Conservation (phyloP, 192 early-diverging fungal genomes). For the Gonapodya sp. region DNA sequence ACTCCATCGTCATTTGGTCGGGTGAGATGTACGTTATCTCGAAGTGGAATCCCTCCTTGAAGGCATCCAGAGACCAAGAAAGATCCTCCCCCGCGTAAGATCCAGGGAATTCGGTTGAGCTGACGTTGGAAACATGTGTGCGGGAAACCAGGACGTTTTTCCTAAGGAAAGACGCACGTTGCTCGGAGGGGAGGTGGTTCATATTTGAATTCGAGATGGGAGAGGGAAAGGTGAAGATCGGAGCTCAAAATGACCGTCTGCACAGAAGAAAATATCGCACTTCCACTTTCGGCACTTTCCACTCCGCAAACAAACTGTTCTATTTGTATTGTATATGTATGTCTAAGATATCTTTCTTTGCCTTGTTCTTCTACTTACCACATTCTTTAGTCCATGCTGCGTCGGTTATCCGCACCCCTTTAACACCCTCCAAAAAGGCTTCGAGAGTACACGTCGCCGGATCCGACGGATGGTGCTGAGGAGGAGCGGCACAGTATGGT, state of each 20-base stretch:
- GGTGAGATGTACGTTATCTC: constrained; percentile 57
- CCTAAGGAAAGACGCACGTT: background rate
- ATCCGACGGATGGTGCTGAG: background rate
- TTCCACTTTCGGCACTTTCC: too few relatives aligned
- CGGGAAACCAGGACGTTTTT: background rate
- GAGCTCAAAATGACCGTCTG: too few relatives aligned
- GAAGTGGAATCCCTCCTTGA: constrained; percentile 56
- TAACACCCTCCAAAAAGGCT: background rate
- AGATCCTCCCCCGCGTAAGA: constrained; percentile 51
- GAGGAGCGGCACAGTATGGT: background rate
- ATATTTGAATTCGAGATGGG: background rate
- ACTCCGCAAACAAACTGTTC: too few relatives aligned
- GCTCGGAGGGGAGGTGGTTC: background rate
- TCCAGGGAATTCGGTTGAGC: constrained; percentile 68
- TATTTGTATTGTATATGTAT: too few relatives aligned
- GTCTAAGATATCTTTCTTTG: background rate
- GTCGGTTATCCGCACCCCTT: background rate
- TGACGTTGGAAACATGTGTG: constrained; percentile 24
- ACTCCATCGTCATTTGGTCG: constrained; percentile 64
- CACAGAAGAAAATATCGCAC: background rate
- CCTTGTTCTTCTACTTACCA: background rate
- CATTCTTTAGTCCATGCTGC: background rate
- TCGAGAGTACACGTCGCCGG: background rate
- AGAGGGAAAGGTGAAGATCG: background rate
- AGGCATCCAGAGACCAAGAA: constrained; percentile 4